phyloP scores from a whole-genome alignment of 2,329 filamentous ascomycete genomes.

The Trichoderma sp. region DNA sequence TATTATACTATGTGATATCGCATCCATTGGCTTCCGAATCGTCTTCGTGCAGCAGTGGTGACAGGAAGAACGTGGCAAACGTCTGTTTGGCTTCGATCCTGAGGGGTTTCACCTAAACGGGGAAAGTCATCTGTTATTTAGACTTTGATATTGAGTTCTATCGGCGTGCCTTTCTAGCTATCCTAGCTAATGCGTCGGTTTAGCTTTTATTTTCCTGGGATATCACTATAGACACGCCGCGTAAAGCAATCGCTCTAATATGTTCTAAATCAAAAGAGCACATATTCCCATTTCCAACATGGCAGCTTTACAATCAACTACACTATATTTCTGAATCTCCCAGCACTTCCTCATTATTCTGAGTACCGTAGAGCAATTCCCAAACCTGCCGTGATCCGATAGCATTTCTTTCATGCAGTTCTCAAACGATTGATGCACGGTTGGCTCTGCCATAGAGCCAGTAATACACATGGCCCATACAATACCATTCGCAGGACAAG shows the following conservation, averaged over 20 bases:
- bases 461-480: not conserved
- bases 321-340: not conserved
- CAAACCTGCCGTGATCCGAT: not conserved
- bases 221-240: too few species aligned
- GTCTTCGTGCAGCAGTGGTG: not conserved
- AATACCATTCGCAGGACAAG: not conserved
- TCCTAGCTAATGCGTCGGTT: not conserved
- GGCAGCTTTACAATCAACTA: not conserved
- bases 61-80: not conserved
- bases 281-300: not conserved
- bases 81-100: not conserved
- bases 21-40: too few species aligned
- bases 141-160: too few species aligned
- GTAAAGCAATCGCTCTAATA: too few species aligned
- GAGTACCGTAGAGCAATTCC: not conserved
- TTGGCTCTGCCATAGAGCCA: not conserved
- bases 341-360: not conserved
- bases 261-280: not conserved
- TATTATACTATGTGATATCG: too few species aligned
- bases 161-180: too few species aligned
- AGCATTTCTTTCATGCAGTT: not conserved
- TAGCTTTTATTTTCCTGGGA: too few species aligned
- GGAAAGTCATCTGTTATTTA: too few species aligned
- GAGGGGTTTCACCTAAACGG: too few species aligned
- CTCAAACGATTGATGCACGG: not conserved